Evolutionary conservation across 352 stramenopile species (phyloP), one percentile per base, ranked within the genome.

Genomic region (Globisporangium nagaii): DNA sequence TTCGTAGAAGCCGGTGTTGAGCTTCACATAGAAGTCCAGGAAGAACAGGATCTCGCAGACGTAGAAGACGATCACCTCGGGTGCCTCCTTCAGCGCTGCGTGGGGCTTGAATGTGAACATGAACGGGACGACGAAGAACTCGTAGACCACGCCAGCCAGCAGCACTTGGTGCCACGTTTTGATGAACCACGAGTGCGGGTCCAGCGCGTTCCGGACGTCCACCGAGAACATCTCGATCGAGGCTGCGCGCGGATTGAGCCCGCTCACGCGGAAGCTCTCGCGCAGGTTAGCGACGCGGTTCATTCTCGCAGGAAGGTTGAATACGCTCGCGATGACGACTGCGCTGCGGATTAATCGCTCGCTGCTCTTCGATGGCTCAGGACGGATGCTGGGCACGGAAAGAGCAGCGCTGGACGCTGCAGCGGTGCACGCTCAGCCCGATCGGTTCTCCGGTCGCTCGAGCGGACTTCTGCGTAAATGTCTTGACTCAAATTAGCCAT

Each of bases 131-230:
- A 79, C 36, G 41, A 87, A 88, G 19, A 65, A 50, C 51, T 90
- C 65, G 57, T 75, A 86, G 1, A 86, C 53, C 4, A 85, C 43
- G 2, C 65, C 70, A 4, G 68, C 35, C 19, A 92, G 60, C 41
- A 92, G 46, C 11, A 77, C 22, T 48, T 89, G 72, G 15, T 83
- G 65, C 81, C 81, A 92, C 0, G 60, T 45, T 31, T 71, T 72
- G 45, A 92, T 64, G n/a, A n/a, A n/a, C n/a, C 17, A 13, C 7
- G 66, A 61, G 37, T 79, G 75, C 0, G 81, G 77, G 35, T 90
- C 73, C 34, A 89, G 70, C 0, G 79, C 73, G 27, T 75, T 60
- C 20, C 63, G 65, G 4, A 65, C 40, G 15, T 79, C 65, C 17
- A 51, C 12, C 0, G 31, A 44, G 30, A 53, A 22, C 34, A 32